Percentiles rank a stretch among this genome's conserved stretches.
These are phyloP conservation scores for Perkinsus olseni DNA, from an alignment of 169 alveolate species.

Conservation along the genomic window DNA sequence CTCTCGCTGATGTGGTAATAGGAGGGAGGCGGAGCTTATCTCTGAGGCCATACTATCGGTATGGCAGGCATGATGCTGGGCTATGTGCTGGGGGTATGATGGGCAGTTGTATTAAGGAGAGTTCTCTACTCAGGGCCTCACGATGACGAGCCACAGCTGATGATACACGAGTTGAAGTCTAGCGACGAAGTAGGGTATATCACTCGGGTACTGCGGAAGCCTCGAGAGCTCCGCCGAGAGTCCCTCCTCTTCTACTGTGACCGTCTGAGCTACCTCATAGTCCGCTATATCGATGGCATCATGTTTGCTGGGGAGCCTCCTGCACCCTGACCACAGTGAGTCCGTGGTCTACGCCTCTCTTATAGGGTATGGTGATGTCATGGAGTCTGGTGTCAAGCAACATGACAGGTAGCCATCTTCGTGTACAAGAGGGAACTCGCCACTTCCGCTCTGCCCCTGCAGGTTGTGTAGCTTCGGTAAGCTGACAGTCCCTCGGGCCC, in stretches of 20 bases:
- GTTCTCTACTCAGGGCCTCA: not conserved
- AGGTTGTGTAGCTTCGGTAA: not conserved
- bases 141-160: not conserved
- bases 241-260: not conserved
- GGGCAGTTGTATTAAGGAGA: too few relatives aligned
- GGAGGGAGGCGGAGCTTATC: too few relatives aligned
- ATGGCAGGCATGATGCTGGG: not conserved
- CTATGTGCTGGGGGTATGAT: too few relatives aligned
- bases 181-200: not conserved
- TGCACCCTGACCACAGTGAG: not conserved
- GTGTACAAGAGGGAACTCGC: too few relatives aligned
- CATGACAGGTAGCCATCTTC: not conserved
- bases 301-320: constrained; percentile 3
- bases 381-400: not conserved
- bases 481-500: not conserved
- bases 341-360: not conserved
- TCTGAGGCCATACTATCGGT: too few relatives aligned
- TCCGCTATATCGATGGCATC: not conserved
- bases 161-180: not conserved
- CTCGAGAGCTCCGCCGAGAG: not conserved
- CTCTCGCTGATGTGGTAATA: not conserved
- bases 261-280: not conserved
- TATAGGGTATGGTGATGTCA: not conserved
- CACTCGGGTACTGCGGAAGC: not conserved
- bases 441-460: too few relatives aligned